Base-by-base conservation (phyloP, 148 eudicot species). In the Rhododendron ferrugineum region DNA sequence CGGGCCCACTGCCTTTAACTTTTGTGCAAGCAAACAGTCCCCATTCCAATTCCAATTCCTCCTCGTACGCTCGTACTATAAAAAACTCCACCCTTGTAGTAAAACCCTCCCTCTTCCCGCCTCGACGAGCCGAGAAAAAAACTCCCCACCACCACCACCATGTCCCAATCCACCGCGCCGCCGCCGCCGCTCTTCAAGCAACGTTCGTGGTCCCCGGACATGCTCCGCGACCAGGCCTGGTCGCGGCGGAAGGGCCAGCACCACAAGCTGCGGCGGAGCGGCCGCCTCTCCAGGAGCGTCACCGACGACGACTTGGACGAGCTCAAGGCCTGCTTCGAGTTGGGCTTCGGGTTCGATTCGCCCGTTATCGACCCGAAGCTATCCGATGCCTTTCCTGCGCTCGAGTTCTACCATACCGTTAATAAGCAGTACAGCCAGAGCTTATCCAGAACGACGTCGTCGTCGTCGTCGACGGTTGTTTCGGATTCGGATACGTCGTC, bases 221-320 rank as follows among this genome's bases (percentile, higher is more conserved):
- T 60, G 2, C 84, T 37, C 28, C 88, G 88, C 5, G 88, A 86
- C 47, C 77, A 75, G 64, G 49, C 85, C 23, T 86, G 88, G 88
- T 86, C 85, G 11, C 23, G 62, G 44, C 82, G 82, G 75, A 85
- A 32, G 76, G 20, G 82, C 10, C 49, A 13, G 30, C 85, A 77
- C 46, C 37, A 77, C 11, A 80, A 37, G 42, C 54, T 34, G 47
- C 85, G n/a, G 13, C 77, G 77, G 18, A 79, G 85, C 34, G 62
- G 86, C 72, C 83, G 86, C 49, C 81, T 86, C 34, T 36, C 83
- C 74, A 40, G 58, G 74, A 91, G 91, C 75, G 86, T 90, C 26
- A 91, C 93, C 11, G 89, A 86, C 56, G 89, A 90, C 11, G 93
- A 91, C 26, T 66, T 91, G 40, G 88, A 88, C 4, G 93, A 91